Evolutionary conservation across 192 early-diverging fungal species (phyloP).

Genomic region (Dispira simplex): DNA sequence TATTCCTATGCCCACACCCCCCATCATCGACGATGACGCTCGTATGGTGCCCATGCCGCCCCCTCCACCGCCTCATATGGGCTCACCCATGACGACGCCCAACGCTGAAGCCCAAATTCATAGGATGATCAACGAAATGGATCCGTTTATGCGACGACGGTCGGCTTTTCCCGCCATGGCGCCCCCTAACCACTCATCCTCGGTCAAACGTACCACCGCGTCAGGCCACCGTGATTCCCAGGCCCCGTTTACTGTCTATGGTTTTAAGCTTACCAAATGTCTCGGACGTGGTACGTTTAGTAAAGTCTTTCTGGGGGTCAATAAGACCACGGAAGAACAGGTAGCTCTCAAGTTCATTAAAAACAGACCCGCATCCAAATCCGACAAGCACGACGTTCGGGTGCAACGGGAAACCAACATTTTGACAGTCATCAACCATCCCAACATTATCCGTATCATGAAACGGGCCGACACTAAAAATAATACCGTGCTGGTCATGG

Average conservation of each 20-base stretch:
- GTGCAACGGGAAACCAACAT: constrained; percentile 65
- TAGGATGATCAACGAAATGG: constrained; percentile 9
- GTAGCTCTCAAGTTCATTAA: constrained; percentile 56
- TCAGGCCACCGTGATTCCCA: neutral
- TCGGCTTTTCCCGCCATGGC: constrained; percentile 1
- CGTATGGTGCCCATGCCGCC: constrained; percentile 5
- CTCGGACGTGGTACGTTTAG: constrained; percentile 32
- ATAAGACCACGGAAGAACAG: constrained; percentile 27
- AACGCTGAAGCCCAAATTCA: constrained; percentile 6
- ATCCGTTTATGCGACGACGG: constrained; percentile 9
- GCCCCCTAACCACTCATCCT: neutral
- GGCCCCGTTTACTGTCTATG: neutral
- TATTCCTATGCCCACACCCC: constrained; percentile 6
- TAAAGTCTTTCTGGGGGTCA: constrained; percentile 28
- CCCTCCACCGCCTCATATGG: neutral
- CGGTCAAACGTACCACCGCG: neutral
- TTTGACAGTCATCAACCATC: constrained; percentile 76
- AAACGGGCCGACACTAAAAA: constrained; percentile 69
- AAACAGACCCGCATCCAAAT: constrained; percentile 27
- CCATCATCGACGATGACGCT: neutral
- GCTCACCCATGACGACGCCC: neutral
- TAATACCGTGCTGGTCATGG: constrained; percentile 75
- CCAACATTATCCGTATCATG: constrained; percentile 75
- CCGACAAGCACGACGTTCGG: constrained; percentile 54
- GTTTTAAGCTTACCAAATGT: constrained; percentile 5